phyloP scores from a whole-genome alignment of 2,329 filamentous ascomycete genomes.

The Paraconiothyrium sp. region DNA sequence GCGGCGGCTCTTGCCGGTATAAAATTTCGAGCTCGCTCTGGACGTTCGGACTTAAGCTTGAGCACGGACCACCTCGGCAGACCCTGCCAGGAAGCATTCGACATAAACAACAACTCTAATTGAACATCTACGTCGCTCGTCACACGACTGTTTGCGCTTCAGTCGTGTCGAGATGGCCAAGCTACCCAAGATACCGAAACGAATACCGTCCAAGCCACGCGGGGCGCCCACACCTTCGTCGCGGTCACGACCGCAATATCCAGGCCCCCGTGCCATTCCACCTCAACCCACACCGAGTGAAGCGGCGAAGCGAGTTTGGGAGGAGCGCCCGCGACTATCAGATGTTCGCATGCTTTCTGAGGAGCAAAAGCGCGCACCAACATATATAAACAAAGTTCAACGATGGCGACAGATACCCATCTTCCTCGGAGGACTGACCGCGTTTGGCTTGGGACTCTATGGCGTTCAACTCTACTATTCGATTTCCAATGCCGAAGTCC shows the following conservation, averaged over 20 bases:
- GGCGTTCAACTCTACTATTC: conserved; percentile 47
- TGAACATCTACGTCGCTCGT: conserved; percentile 24
- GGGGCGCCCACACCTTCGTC: conserved; percentile 26
- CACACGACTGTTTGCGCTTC: conserved; percentile 1
- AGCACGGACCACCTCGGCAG: not conserved
- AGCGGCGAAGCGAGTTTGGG: conserved; percentile 32
- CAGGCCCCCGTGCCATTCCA: conserved; percentile 8
- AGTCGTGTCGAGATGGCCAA: conserved; percentile 41
- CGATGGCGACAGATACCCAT: conserved; percentile 45
- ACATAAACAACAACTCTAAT: conserved; percentile 26
- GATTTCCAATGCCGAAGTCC: conserved; percentile 35
- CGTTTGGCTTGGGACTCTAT: conserved; percentile 54
- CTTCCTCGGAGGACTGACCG: conserved; percentile 44
- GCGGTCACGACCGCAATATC: conserved; percentile 24
- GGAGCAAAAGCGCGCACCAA: conserved; percentile 35
- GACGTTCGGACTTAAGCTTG: conserved; percentile 16
- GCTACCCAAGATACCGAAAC: conserved; percentile 40
- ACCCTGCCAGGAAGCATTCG: conserved; percentile 25
- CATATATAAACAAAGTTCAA: conserved; percentile 39
- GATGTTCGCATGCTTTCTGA: conserved; percentile 40
- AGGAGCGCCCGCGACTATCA: conserved; percentile 33
- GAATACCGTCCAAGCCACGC: conserved; percentile 30
- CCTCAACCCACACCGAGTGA: not conserved
- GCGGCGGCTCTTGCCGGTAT: conserved; percentile 38
- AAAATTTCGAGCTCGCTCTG: conserved; percentile 12